Percentiles rank a stretch among this genome's conserved stretches.
These are phyloP conservation scores for Ceratobasidium sp. DNA, from an alignment of 1,284 basidiomycete species.

Conservation along the genomic window DNA sequence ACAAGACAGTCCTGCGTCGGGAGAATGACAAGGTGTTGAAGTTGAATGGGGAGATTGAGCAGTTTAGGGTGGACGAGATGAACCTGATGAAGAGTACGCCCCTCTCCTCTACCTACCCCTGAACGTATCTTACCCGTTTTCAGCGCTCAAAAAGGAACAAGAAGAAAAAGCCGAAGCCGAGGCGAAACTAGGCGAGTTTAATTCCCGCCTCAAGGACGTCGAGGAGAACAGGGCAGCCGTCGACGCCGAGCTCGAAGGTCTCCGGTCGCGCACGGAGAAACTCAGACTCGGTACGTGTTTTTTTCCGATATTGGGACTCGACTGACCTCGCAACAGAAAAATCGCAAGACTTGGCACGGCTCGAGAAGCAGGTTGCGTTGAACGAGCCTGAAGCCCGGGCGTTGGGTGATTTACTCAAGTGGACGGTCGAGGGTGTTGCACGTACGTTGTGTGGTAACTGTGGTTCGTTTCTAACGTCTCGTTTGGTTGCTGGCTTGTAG, in stretches of 20 bases:
- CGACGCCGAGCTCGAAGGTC: constrained; percentile 30
- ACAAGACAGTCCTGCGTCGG: constrained; percentile 48
- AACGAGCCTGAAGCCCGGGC: constrained; percentile 63
- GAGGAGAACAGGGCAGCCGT: constrained; percentile 29
- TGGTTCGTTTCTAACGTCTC: not conserved
- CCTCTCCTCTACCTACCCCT: not conserved
- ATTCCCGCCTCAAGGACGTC: constrained; percentile 17
- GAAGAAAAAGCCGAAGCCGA: constrained; percentile 73
- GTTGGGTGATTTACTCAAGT: constrained; percentile 66
- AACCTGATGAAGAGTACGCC: constrained; percentile 69
- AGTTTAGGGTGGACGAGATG: constrained; percentile 74
- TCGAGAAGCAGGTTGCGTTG: constrained; percentile 64
- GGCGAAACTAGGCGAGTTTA: constrained; percentile 55
- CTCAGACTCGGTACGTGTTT: constrained; percentile 13
- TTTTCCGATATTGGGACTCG: not conserved
- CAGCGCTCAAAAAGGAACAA: constrained; percentile 72
- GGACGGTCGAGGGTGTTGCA: constrained; percentile 75
- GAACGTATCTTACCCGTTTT: not conserved
- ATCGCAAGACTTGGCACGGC: constrained; percentile 48
- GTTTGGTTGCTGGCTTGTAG: constrained; percentile 43
- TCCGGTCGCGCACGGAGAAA: constrained; percentile 1
- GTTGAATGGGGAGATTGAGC: constrained; percentile 68
- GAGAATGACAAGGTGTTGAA: constrained; percentile 61
- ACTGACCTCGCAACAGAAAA: constrained; percentile 53
- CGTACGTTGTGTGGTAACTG: constrained; percentile 49